phyloP scores from a whole-genome alignment of 352 stramenopile genomes.

The Globisporangium emineosum region DNA sequence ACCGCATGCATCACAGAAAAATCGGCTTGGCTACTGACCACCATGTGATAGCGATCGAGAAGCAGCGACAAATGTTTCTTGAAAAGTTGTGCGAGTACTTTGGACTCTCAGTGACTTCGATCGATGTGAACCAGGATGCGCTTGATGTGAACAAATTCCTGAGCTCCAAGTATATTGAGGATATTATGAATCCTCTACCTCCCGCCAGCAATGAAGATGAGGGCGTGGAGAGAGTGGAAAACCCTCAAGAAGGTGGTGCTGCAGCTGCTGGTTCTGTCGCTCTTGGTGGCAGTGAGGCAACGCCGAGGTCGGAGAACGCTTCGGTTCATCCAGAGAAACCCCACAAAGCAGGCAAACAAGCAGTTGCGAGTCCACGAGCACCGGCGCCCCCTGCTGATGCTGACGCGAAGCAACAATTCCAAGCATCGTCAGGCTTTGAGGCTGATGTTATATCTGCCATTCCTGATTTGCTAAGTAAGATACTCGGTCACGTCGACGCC shows the following conservation, averaged over 20 bases:
- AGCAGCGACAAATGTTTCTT: slow-evolving; percentile 46
- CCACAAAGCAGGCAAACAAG: neutral
- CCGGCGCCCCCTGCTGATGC: neutral
- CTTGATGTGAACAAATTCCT: slow-evolving; percentile 53
- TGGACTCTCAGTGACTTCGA: slow-evolving; percentile 19
- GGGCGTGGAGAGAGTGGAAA: neutral
- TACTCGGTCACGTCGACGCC: neutral
- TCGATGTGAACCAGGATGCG: slow-evolving; percentile 6
- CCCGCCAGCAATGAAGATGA: neutral
- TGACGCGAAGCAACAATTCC: slow-evolving; percentile 1
- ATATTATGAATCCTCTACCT: slow-evolving; percentile 23
- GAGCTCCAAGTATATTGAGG: slow-evolving; percentile 46
- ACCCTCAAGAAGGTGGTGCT: slow-evolving; percentile 6
- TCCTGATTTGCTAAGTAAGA: neutral
- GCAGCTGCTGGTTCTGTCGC: neutral
- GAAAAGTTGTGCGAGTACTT: slow-evolving; percentile 47
- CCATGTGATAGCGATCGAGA: slow-evolving; percentile 47
- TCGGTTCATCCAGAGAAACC: slow-evolving; percentile 10
- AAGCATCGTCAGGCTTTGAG: slow-evolving; percentile 7
- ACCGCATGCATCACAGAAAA: slow-evolving; percentile 67
- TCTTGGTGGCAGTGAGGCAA: neutral
- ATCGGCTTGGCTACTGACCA: slow-evolving; percentile 40
- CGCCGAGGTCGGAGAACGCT: neutral
- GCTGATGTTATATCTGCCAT: neutral
- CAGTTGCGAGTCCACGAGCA: neutral